Evolutionary conservation across 1,139 yeast species (phyloP), one percentile per base, ranked within the genome.

Genomic region (Kodamaea fungicola): DNA sequence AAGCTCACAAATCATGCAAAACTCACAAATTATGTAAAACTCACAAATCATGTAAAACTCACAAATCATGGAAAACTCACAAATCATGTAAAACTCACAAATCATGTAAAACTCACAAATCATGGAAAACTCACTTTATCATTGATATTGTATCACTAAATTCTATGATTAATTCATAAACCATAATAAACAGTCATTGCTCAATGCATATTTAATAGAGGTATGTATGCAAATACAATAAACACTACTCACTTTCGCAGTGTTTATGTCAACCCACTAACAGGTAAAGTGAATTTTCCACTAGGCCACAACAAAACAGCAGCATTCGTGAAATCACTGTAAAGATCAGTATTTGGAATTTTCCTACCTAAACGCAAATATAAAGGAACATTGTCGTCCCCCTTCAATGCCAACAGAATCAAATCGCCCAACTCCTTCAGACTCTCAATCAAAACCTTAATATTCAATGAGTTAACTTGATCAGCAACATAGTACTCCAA

Each of bases 401-500:
- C 60, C 3, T 43, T 51, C 8, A 44, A 39, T 1, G 54, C 59
- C 30, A 46, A 37, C 8, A 49, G 39, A 8, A 63, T 41, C 2
- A 50, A 45, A 26, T 31, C 23, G 4, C 35, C 28, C 35, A 55
- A 55, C 10, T 53, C 56, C 1, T 53, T 43, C 32, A 75, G 64
- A 12, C 50, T 51, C 1, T 44, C 37, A n/a, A 76, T 49, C 22
- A 81, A 42, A 4, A 54, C 46, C 8, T 57, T 63, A 25, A 81
- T 45, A 46, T 74, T 66, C 4, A 80, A 49, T 1, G 64, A 53
- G 1, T 63, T 57, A n/a, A 64, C 52, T 5, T 59, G 53, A 3
- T 50, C 51, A 0, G 87, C 95, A 3, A 81, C 75, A 51, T 73
- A 84, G 28, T 80, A 64, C 55, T 88, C 96, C n/a, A 88, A 64